phyloP scores from a whole-genome alignment of 164 flowering plant genomes.

The Taxillus chinensis region DNA sequence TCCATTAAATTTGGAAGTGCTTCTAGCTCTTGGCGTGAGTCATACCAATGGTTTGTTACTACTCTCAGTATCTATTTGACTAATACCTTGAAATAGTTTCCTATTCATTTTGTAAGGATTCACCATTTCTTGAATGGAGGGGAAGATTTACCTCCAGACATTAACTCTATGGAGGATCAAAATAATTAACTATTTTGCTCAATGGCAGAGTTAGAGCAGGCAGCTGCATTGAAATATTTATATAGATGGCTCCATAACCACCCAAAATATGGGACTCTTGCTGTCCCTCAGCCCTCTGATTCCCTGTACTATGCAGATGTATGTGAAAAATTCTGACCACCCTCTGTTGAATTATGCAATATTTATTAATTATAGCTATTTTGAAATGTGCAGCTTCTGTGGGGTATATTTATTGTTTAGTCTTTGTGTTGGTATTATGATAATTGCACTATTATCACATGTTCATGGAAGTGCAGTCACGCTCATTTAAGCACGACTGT shows the following conservation, averaged over 20 bases:
- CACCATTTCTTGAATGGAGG: background rate
- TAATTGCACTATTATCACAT: too few species aligned
- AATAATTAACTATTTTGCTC: conserved; percentile 6
- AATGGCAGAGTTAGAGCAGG: conserved; percentile 82
- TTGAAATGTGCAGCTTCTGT: too few species aligned
- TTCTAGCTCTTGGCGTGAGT: conserved; percentile 98
- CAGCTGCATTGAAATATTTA: conserved; percentile 79
- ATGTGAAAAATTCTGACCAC: conserved; percentile 19
- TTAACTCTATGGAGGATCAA: background rate
- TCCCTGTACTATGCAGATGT: conserved; percentile 83
- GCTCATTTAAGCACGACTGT: too few species aligned
- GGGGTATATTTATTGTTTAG: too few species aligned
- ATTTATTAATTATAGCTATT: too few species aligned
- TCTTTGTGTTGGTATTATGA: too few species aligned
- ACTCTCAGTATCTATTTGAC: conserved; percentile 1
- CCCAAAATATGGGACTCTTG: conserved; percentile 70
- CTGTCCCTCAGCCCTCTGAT: conserved; percentile 46
- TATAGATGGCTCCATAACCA: conserved; percentile 86
- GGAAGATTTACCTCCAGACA: background rate
- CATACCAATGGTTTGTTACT: conserved; percentile 84
- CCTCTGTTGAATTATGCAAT: too few species aligned
- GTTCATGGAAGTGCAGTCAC: too few species aligned
- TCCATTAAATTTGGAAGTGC: conserved; percentile 89
- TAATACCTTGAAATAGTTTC: background rate
- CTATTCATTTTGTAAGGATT: background rate